phyloP scores from a whole-genome alignment of 805 yeast species.

The Lipomyces yamanashiensis region DNA sequence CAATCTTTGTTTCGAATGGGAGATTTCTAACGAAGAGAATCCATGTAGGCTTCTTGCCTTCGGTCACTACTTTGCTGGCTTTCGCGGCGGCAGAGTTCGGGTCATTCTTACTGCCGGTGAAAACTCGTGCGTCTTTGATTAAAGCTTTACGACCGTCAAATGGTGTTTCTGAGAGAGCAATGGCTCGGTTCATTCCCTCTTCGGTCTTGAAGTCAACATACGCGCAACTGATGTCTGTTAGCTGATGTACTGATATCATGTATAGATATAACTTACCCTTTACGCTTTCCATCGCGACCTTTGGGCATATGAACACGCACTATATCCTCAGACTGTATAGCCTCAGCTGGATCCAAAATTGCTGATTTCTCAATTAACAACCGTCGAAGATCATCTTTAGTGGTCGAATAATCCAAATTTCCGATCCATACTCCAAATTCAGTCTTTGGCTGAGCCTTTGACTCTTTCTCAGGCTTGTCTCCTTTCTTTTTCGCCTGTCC shows the following conservation, averaged over 20 bases:
- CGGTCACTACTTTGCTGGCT: constrained; percentile 52
- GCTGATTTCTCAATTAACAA: constrained; percentile 66
- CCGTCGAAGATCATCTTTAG: constrained; percentile 69
- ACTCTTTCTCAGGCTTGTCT: constrained; percentile 2
- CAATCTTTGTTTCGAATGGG: constrained; percentile 88
- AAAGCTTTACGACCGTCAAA: constrained; percentile 85
- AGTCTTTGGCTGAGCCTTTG: constrained; percentile 43
- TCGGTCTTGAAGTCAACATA: constrained; percentile 76
- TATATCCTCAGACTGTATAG: constrained; percentile 62
- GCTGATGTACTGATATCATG: neutral
- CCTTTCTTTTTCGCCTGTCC: constrained; percentile 27
- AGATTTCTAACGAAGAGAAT: constrained; percentile 91
- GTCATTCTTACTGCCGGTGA: constrained; percentile 64
- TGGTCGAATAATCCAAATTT: constrained; percentile 82
- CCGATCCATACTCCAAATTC: constrained; percentile 92
- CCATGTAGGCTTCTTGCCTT: constrained; percentile 74
- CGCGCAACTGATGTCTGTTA: constrained; percentile 74
- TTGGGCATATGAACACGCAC: constrained; percentile 81
- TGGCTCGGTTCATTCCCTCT: constrained; percentile 63
- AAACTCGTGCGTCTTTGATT: constrained; percentile 79
- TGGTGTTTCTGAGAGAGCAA: constrained; percentile 69
- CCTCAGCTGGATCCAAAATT: constrained; percentile 9
- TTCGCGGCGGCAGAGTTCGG: constrained; percentile 52
- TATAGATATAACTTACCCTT: constrained; percentile 38
- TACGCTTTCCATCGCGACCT: constrained; percentile 59